Evolutionary conservation across 768 basidiomycete genomes (phyloP), one percentile per base, ranked within the genome.

Genomic region (Suillus lakei): DNA sequence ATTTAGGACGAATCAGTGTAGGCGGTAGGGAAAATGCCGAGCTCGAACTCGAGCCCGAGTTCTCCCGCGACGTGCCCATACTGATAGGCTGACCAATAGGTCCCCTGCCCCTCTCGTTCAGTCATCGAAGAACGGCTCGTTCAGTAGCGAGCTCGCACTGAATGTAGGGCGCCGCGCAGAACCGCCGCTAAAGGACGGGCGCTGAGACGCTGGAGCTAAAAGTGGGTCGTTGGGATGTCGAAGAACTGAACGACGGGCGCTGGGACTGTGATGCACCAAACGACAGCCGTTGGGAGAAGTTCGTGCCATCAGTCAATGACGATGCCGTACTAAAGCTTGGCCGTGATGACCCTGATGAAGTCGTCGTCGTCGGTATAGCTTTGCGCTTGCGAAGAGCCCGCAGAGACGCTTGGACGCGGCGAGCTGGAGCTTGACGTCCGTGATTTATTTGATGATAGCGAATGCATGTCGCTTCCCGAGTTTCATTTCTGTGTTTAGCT

Each of bases 351-450:
- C 72, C 71, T 26, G 66, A 63, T 3, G 76, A 69, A 46, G 67
- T 67, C 44, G 34, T 41, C 38, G 34, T 56, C n/a, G n/a, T n/a
- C n/a, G 53, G 61, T 23, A 48, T 76, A 73, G 41, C 61, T 74
- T 10, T 73, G 70, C 5, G 72, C 41, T n/a, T 76, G 74, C 43
- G 76, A 76, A 30, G 74, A 77, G 18, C 64, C 66, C 0, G 71
- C 69, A 41, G 76, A 76, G 30, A 76, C 18, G 32, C 64, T 77
- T 32, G 72, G 74, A 51, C 61, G 66, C 1, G 68, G 69, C 18
- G 74, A 76, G 41, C 76, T 70, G 53, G 73, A 75, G 54, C 53
- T 70, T 3, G 74, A 69, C 15, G 68, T 62, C 39, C 75, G 60
- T 21, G 77, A 77, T 10, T 75, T 51, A 18, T 59, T 59, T 41